These are phyloP conservation scores for Xerophyta viscosa DNA, from an alignment of 106 monocot species.

Conservation along the genomic window DNA sequence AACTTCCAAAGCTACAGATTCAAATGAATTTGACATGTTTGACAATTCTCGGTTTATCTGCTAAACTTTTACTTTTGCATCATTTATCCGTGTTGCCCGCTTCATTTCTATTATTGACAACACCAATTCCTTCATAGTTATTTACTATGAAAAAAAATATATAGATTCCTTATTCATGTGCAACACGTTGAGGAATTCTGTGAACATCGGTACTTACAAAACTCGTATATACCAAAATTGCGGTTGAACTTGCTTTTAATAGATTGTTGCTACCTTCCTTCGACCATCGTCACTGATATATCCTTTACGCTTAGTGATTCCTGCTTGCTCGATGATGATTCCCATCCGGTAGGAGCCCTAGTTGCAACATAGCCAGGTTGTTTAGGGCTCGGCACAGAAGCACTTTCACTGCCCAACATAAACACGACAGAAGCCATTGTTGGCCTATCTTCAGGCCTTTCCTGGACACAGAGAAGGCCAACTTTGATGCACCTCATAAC, in stretches of 20 bases:
- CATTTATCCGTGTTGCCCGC: no score
- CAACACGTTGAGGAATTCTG: no score
- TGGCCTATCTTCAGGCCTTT: slow-evolving; percentile 28
- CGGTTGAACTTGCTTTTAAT: background rate
- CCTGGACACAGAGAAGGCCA: slow-evolving; percentile 27
- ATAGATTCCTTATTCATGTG: no score
- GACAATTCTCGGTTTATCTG: no score
- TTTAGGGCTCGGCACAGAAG: slow-evolving; percentile 1
- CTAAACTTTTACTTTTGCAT: no score
- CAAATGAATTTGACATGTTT: no score
- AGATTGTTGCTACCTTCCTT: slow-evolving; percentile 1
- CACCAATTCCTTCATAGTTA: no score
- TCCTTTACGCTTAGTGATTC: slow-evolving; percentile 1
- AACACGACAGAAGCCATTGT: slow-evolving; percentile 22
- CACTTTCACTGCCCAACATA: slow-evolving; percentile 23
- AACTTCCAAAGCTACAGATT: no score
- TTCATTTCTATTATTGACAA: no score
- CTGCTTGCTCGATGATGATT: slow-evolving; percentile 8
- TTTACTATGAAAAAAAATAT: no score
- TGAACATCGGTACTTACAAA: no score
- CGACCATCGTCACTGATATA: slow-evolving; percentile 7
- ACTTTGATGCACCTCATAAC: slow-evolving; percentile 30
- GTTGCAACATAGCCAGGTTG: slow-evolving; percentile 7
- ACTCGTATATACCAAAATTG: slow-evolving; percentile 2
- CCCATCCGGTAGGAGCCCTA: background rate